Conservation (phyloP, 1,284 basidiomycete genomes). For the Phenoliferia sp. region DNA sequence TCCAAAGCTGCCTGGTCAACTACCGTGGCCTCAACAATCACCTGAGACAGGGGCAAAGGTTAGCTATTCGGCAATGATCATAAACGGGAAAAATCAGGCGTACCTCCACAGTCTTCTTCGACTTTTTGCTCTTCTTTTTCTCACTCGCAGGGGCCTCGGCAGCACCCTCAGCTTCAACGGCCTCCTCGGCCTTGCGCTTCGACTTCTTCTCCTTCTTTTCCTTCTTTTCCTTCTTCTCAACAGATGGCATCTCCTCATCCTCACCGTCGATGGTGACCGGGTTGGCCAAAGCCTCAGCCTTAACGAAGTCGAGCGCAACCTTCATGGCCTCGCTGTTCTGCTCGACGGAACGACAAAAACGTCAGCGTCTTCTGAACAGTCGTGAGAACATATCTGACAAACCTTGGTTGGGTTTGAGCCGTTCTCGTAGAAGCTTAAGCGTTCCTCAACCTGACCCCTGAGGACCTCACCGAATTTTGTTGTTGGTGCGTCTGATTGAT, state of each 20-base stretch:
- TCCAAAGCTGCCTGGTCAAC: conserved; percentile 6
- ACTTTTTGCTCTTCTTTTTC: conserved; percentile 30
- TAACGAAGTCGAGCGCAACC: conserved; percentile 20
- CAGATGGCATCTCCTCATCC: conserved; percentile 15
- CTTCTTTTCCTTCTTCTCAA: conserved; percentile 19
- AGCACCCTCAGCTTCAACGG: conserved; percentile 7
- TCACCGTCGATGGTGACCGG: conserved; percentile 22
- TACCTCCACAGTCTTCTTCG: conserved; percentile 26
- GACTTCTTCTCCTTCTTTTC: conserved; percentile 17
- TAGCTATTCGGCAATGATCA: neutral
- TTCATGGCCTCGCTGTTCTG: conserved; percentile 1
- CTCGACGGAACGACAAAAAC: neutral
- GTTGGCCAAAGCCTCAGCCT: conserved; percentile 22
- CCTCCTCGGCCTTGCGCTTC: conserved; percentile 13
- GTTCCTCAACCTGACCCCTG: conserved; percentile 89
- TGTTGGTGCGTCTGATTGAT: conserved; percentile 68
- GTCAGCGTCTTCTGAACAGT: neutral
- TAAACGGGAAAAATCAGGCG: neutral
- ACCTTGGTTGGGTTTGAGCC: conserved; percentile 36
- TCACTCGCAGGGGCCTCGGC: conserved; percentile 12
- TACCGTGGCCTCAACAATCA: neutral
- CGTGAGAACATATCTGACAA: neutral
- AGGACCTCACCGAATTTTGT: conserved; percentile 94
- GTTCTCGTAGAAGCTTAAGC: conserved; percentile 83
- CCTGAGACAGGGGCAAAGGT: neutral